phyloP scores from a whole-genome alignment of 2,329 filamentous ascomycete genomes.

The Colletotrichum musicola region DNA sequence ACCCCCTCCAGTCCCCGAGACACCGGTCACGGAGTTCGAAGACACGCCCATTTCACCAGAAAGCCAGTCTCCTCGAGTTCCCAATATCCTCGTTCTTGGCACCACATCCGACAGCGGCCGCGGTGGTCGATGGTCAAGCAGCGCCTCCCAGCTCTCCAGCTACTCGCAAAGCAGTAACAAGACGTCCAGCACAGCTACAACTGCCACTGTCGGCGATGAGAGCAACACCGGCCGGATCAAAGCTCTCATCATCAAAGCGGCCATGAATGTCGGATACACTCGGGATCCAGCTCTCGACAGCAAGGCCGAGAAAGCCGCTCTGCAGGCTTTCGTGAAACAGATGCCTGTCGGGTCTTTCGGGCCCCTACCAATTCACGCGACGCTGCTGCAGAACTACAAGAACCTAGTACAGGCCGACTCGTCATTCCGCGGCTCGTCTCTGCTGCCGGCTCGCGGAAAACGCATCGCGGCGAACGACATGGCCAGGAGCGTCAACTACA shows the following conservation, averaged over 20 bases:
- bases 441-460: conserved; percentile 69
- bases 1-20: conserved; percentile 77
- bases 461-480: conserved; percentile 79
- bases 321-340: conserved; percentile 82
- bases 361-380: conserved; percentile 74
- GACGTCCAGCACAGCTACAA: conserved; percentile 79
- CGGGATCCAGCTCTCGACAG: conserved; percentile 64
- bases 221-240: conserved; percentile 83
- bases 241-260: conserved; percentile 84
- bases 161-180: conserved; percentile 79
- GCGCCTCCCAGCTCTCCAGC: conserved; percentile 81
- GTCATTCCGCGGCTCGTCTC: conserved; percentile 68
- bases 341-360: conserved; percentile 86
- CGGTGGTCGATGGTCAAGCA: conserved; percentile 84
- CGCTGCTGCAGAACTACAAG: conserved; percentile 83
- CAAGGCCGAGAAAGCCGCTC: conserved; percentile 61
- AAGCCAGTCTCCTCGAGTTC: conserved; percentile 79
- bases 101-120: conserved; percentile 71
- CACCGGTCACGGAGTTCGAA: conserved; percentile 94
- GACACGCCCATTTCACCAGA: conserved; percentile 88
- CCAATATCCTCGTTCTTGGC: conserved; percentile 89
- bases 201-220: conserved; percentile 77
- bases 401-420: conserved; percentile 82
- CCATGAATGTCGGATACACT: conserved; percentile 85
- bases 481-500: conserved; percentile 81